Conservation (phyloP, 2,329 filamentous ascomycete species). For the Trichophyton verrucosum region DNA sequence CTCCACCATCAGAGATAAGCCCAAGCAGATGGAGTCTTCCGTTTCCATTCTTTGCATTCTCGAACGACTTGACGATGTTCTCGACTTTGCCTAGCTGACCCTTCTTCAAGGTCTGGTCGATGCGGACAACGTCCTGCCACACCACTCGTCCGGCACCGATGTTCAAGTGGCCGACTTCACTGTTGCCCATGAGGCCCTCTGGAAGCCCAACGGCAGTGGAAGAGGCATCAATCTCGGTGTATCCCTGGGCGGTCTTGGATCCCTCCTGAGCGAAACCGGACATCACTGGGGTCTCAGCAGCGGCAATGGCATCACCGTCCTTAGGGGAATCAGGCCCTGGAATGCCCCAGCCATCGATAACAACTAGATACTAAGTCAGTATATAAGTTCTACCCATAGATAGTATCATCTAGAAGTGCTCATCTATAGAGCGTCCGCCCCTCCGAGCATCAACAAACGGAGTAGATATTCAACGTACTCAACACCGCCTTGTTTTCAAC, state of each 20-base stretch:
- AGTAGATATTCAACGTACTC: constrained; percentile 36
- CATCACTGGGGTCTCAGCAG: constrained; percentile 89
- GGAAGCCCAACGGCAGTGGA: constrained; percentile 91
- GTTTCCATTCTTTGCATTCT: constrained; percentile 71
- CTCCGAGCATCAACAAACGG: neutral
- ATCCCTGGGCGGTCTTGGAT: constrained; percentile 68
- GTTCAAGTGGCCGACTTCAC: constrained; percentile 96
- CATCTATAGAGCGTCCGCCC: neutral
- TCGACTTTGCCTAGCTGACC: constrained; percentile 62
- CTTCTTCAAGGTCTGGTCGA: constrained; percentile 85
- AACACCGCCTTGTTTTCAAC: constrained; percentile 59
- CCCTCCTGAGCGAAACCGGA: constrained; percentile 58
- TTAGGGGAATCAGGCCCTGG: constrained; percentile 67
- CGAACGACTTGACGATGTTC: constrained; percentile 66
- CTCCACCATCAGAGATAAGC: constrained; percentile 88
- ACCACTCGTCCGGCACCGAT: constrained; percentile 95
- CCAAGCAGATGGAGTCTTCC: constrained; percentile 86
- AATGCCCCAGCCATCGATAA: constrained; percentile 98
- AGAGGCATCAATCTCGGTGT: constrained; percentile 86
- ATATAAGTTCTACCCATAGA: constrained; percentile 6
- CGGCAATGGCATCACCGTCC: constrained; percentile 88
- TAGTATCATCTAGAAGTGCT: constrained; percentile 15
- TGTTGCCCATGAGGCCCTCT: constrained; percentile 97
- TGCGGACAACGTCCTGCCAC: constrained; percentile 96
- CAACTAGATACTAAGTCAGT: constrained; percentile 46